A percentile compares a stretch with the other conserved stretches of the same genome.
phyloP scores from a whole-genome alignment of 306 rosid species.

The Aeschynomene evenia region DNA sequence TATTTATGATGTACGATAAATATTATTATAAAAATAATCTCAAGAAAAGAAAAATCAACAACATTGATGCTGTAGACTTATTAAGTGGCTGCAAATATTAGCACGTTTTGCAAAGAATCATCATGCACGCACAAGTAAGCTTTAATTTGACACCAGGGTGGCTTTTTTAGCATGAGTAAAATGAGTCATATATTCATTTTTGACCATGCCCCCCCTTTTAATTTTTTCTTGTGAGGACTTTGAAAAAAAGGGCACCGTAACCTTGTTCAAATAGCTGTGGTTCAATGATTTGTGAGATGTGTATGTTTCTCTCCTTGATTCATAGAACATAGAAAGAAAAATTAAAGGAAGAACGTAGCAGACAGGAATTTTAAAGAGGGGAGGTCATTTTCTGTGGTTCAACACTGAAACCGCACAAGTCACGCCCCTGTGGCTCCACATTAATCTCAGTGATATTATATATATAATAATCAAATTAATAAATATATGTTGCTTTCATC shows the following conservation, averaged over 20 bases:
- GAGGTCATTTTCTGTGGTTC: slow-evolving; percentile 37
- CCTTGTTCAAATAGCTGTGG: not conserved
- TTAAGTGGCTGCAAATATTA: slow-evolving; percentile 30
- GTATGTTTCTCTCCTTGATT: slow-evolving; percentile 30
- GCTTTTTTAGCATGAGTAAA: slow-evolving; percentile 17
- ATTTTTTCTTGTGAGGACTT: slow-evolving; percentile 28
- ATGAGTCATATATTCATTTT: slow-evolving; percentile 23
- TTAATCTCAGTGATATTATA: not conserved
- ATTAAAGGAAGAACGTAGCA: not conserved
- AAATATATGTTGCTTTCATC: slow-evolving; percentile 37
- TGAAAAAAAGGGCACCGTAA: slow-evolving; percentile 25
- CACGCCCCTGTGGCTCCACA: slow-evolving; percentile 22
- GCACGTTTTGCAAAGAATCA: slow-evolving; percentile 33
- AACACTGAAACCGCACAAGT: slow-evolving; percentile 21
- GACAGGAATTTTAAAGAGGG: slow-evolving; percentile 21
- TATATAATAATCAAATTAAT: not conserved
- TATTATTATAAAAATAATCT: too few species aligned
- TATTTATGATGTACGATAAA: too few species aligned
- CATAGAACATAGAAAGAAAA: slow-evolving; percentile 8
- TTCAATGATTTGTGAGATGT: slow-evolving; percentile 38
- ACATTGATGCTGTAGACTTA: slow-evolving; percentile 28
- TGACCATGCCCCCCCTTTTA: slow-evolving; percentile 16
- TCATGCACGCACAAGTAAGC: slow-evolving; percentile 27
- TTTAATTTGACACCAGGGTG: slow-evolving; percentile 21
- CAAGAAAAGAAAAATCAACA: not conserved